Conservation (phyloP, 1,284 basidiomycete genomes). For the Trichosporon sp. region DNA sequence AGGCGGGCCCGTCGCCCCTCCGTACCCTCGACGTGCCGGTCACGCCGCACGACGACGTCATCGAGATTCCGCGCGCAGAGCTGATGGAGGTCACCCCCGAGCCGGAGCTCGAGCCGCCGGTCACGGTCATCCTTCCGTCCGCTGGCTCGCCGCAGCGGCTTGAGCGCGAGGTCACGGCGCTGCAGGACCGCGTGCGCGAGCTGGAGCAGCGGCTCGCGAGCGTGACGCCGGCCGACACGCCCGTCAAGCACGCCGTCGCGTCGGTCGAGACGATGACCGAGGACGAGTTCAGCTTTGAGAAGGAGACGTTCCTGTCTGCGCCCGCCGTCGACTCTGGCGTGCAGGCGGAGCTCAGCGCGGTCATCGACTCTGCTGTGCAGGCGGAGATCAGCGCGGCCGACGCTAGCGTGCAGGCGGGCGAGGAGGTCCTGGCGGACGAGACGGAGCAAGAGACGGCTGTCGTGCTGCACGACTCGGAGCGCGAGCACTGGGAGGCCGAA, state of each 20-base stretch:
- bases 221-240: slow-evolving; percentile 1
- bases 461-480: not conserved
- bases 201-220: slow-evolving; percentile 15
- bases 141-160: not conserved
- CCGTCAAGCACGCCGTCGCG: not conserved
- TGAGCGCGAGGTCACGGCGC: slow-evolving; percentile 10
- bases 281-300: not conserved
- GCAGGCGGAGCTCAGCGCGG: not conserved
- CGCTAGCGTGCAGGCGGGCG: not conserved
- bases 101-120: not conserved
- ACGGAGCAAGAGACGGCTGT: not conserved
- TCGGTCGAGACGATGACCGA: not conserved
- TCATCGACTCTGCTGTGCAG: not conserved
- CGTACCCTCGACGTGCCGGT: not conserved
- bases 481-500: not conserved
- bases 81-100: not conserved
- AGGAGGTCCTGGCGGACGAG: not conserved
- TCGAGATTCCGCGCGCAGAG: not conserved
- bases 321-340: not conserved
- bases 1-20: not conserved
- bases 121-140: not conserved
- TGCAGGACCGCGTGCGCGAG: slow-evolving; percentile 19
- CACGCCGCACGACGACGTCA: not conserved
- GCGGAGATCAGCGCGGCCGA: not conserved
- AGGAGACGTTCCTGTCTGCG: not conserved